Percentiles rank a stretch among this genome's conserved stretches.
Evolutionary conservation across 2,329 filamentous ascomycete genomes (phyloP).

Genomic region (Ascochyta viciae-villosae): DNA sequence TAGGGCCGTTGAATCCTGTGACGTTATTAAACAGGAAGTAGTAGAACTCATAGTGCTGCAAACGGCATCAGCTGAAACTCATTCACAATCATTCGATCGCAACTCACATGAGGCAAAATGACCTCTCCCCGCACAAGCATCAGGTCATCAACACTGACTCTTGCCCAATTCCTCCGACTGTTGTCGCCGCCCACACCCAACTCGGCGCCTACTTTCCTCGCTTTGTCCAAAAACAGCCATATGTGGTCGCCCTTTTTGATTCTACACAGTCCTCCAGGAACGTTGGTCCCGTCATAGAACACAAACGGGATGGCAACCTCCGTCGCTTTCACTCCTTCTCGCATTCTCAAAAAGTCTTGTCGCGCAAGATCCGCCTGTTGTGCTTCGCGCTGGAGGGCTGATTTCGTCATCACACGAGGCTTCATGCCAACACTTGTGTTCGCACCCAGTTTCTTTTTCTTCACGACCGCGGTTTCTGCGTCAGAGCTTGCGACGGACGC

Average conservation of each 20-base stretch:
- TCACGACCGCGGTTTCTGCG: constrained; percentile 43
- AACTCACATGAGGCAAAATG: constrained; percentile 86
- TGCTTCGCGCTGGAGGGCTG: constrained; percentile 77
- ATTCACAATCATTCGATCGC: neutral
- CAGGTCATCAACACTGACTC: constrained; percentile 92
- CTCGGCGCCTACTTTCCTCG: constrained; percentile 87
- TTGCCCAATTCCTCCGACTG: constrained; percentile 82
- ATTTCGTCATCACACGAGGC: constrained; percentile 80
- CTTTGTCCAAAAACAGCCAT: constrained; percentile 92
- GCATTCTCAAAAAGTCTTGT: constrained; percentile 80
- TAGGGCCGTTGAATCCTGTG: constrained; percentile 71
- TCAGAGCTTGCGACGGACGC: constrained; percentile 45
- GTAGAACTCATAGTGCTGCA: constrained; percentile 94
- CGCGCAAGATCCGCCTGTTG: constrained; percentile 76
- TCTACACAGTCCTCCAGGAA: constrained; percentile 80
- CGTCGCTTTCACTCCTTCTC: constrained; percentile 85
- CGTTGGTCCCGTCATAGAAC: constrained; percentile 94
- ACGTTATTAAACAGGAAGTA: constrained; percentile 94
- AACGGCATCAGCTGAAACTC: constrained; percentile 18
- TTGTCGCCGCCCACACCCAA: constrained; percentile 74
- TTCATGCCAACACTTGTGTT: constrained; percentile 64
- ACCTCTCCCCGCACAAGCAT: constrained; percentile 90
- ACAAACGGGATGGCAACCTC: constrained; percentile 94
- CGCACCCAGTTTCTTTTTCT: constrained; percentile 62
- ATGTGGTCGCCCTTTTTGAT: constrained; percentile 93